Percentiles rank a stretch among this genome's conserved stretches.
These are phyloP conservation scores for Rhodamnia argentea DNA, from an alignment of 345 rosid species.

Conservation along the genomic window DNA sequence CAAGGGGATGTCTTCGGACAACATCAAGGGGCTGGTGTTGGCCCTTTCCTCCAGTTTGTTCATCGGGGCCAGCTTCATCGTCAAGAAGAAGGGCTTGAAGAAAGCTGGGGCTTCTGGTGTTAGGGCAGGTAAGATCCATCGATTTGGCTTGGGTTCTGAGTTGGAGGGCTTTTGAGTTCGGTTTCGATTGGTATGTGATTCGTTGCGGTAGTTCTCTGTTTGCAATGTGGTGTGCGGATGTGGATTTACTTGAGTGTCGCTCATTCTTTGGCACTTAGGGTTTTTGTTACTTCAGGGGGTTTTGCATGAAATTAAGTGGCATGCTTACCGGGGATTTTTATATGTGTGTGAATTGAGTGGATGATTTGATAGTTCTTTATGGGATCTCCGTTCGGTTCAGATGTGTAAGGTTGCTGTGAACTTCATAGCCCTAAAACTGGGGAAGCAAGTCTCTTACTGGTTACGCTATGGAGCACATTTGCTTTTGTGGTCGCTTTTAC, in stretches of 20 bases:
- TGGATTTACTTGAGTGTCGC: not conserved
- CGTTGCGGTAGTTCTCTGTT: not conserved
- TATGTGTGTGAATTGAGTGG: not conserved
- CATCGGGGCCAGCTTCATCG: conserved; percentile 84
- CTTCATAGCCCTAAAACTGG: not conserved
- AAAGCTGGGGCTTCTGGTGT: conserved; percentile 59
- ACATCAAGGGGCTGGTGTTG: conserved; percentile 71
- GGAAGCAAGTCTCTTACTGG: not conserved
- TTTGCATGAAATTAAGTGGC: not conserved
- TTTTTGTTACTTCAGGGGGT: not conserved
- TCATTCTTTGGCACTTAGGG: not conserved
- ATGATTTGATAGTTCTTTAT: not conserved
- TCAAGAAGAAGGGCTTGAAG: conserved; percentile 86
- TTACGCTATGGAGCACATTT: not conserved
- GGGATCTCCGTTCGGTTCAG: not conserved
- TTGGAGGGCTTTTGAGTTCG: not conserved
- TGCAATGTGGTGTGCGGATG: not conserved
- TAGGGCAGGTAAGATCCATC: conserved; percentile 41
- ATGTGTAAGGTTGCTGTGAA: not conserved
- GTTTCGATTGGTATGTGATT: not conserved
- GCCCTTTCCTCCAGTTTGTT: conserved; percentile 77
- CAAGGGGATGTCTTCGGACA: conserved; percentile 74
- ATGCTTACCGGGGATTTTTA: not conserved
- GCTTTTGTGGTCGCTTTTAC: not conserved
- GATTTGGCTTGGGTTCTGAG: not conserved